Percentiles rank a stretch among this genome's conserved stretches.
phyloP scores from a whole-genome alignment of 495 filamentous ascomycete species.

The Poronia punctata region DNA sequence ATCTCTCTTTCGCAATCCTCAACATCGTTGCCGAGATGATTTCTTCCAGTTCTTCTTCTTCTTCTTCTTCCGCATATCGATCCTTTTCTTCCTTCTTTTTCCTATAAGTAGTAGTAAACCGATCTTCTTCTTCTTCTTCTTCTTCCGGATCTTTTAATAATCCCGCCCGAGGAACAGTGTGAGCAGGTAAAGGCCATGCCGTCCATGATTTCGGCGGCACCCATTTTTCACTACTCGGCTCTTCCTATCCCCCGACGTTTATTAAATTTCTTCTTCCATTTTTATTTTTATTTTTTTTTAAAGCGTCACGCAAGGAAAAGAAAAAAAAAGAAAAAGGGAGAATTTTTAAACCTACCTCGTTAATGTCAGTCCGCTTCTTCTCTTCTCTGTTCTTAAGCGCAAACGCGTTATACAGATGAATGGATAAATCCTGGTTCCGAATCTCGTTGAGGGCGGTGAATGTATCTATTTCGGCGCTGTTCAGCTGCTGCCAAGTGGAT shows the following conservation, averaged over 20 bases:
- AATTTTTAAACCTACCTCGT: no score
- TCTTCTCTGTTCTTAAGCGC: slow-evolving; percentile 39
- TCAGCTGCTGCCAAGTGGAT: slow-evolving; percentile 55
- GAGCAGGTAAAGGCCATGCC: slow-evolving; percentile 65
- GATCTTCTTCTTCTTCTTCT: no score
- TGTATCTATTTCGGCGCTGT: slow-evolving; percentile 50
- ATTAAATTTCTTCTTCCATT: no score
- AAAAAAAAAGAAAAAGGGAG: no score
- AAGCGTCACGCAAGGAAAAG: no score
- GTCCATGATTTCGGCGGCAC: slow-evolving; percentile 55
- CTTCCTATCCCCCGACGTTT: no score
- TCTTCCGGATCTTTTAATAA: no score
- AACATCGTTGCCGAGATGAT: slow-evolving; percentile 55
- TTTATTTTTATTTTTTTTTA: no score
- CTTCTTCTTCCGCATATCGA: no score
- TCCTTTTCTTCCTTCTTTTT: no score
- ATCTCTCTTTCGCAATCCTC: slow-evolving; percentile 57
- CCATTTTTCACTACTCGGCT: no score
- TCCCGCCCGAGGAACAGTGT: slow-evolving; percentile 51
- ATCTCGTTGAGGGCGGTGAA: slow-evolving; percentile 51
- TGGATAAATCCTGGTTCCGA: slow-evolving; percentile 54
- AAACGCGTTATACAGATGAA: slow-evolving; percentile 73
- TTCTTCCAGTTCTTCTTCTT: slow-evolving; percentile 60
- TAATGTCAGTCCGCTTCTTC: slow-evolving; percentile 5
- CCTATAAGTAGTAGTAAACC: no score